Conservation (phyloP, 768 basidiomycete species). For the Tephrocybe sp. region DNA sequence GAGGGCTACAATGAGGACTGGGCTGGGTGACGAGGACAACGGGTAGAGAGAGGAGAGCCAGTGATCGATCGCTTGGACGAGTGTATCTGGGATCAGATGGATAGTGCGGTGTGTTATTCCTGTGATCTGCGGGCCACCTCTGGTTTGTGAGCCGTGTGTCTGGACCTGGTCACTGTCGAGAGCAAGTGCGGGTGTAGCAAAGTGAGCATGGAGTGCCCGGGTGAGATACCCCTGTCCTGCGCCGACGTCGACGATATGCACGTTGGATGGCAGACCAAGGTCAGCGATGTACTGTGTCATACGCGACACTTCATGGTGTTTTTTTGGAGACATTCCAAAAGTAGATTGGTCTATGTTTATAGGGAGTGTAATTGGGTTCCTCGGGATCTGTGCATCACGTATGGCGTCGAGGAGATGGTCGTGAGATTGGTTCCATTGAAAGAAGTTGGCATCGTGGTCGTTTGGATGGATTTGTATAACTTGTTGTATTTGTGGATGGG, state of each 20-base stretch:
- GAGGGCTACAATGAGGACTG: constrained; percentile 63
- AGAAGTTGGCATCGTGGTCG: constrained; percentile 23
- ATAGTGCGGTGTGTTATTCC: constrained; percentile 56
- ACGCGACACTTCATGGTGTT: constrained; percentile 64
- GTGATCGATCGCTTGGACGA: constrained; percentile 44
- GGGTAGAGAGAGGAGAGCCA: constrained; percentile 41
- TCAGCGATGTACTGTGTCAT: constrained; percentile 43
- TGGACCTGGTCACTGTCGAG: constrained; percentile 62
- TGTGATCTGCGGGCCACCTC: constrained; percentile 13
- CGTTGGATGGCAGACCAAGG: constrained; percentile 29
- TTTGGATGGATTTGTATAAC: constrained; percentile 50
- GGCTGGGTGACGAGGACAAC: no score
- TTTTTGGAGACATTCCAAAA: constrained; percentile 72
- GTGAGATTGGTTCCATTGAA: constrained; percentile 5
- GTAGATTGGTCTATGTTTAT: constrained; percentile 15
- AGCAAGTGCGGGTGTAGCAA: constrained; percentile 53
- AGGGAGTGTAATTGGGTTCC: constrained; percentile 20
- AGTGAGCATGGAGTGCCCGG: constrained; percentile 38
- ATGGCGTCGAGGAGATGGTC: constrained; percentile 17
- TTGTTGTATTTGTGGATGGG: constrained; percentile 19
- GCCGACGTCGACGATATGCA: constrained; percentile 67
- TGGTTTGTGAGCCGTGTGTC: constrained; percentile 46
- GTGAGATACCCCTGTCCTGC: constrained; percentile 74
- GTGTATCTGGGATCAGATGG: constrained; percentile 46
- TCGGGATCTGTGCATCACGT: constrained; percentile 22